Evolutionary conservation across 768 basidiomycete genomes (phyloP), one percentile per base, ranked within the genome.

Genomic region (Trametes meyenii): DNA sequence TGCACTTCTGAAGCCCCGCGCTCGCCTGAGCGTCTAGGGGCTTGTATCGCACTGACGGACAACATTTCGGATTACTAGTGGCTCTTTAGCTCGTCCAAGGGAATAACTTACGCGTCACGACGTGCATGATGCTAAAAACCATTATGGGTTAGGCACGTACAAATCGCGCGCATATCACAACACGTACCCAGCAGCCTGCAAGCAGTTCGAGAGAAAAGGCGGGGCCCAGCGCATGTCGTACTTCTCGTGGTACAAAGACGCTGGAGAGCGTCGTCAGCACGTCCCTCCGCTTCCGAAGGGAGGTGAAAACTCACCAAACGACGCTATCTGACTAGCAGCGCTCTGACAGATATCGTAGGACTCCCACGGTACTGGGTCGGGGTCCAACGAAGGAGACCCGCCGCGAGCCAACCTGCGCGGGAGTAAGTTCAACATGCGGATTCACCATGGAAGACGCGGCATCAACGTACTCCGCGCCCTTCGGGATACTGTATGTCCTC

Each of bases 281-380:
- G 16, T 33, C 5, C 29, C 19, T 55, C 29, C 12, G 24, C 36
- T 14, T 8, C 10, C 29, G 36, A 10, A 12, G 33, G 29, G 52
- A 19, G 2, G 17, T 11, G 12, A 42, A 44, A 17, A 66, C 73
- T n/a, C 64, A 89, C 90, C 83, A 64, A 87, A 82, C 3, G 84
- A 77, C 60, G 85, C 85, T 49, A 92, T 76, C 65, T 89, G 87
- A 48, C 80, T 83, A 26, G 91, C 90, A 46, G 91, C 91, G 50
- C 83, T 77, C 72, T 90, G 88, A n/a, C 89, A 87, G 17, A 90
- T 76, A 67, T 92, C 91, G 62, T 90, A 88, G 2, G 90, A 85
- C 69, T 88, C 87, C 61, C 83, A 75, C 26, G 85, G 85, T 8
- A 78, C 67, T 0, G 82, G 78, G 35, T 78, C 76, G 2, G 72